Percentiles rank a stretch among this genome's conserved stretches.
Conservation (phyloP, 306 rosid species). For the Lathyrus aphaca region DNA sequence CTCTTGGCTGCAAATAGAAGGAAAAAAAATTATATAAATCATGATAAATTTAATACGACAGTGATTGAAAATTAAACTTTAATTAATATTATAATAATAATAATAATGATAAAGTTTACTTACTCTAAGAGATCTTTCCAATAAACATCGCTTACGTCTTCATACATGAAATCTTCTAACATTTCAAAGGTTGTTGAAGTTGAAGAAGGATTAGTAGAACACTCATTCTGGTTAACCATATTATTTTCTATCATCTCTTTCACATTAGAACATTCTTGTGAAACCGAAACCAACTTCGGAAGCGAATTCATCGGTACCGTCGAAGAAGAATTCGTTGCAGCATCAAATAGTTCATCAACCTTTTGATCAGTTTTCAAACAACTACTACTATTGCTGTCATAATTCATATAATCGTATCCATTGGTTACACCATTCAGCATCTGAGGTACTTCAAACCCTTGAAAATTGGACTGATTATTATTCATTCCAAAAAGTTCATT, state of each 20-base stretch:
- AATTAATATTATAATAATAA: not conserved
- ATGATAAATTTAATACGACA: not conserved
- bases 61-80: not conserved
- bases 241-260: slow-evolving; percentile 38
- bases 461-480: slow-evolving; percentile 36
- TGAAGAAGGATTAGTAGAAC: slow-evolving; percentile 39
- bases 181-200: slow-evolving; percentile 56
- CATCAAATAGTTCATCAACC: slow-evolving; percentile 31
- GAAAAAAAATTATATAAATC: not conserved
- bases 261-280: slow-evolving; percentile 44
- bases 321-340: slow-evolving; percentile 17
- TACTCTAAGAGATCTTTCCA: slow-evolving; percentile 64
- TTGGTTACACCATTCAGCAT: not conserved
- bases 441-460: slow-evolving; percentile 33
- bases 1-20: slow-evolving; percentile 47
- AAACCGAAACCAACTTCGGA: slow-evolving; percentile 51
- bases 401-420: slow-evolving; percentile 21
- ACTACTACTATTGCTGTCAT: slow-evolving; percentile 5
- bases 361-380: slow-evolving; percentile 19
- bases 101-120: slow-evolving; percentile 30
- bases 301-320: slow-evolving; percentile 42
- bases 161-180: slow-evolving; percentile 58
- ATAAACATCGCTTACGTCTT: slow-evolving; percentile 50
- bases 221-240: slow-evolving; percentile 36
- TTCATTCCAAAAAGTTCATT: slow-evolving; percentile 43